Evolutionary conservation across 192 early-diverging fungal genomes (phyloP), one percentile per base, ranked within the genome.

Genomic region (Linnemannia schmuckeri): DNA sequence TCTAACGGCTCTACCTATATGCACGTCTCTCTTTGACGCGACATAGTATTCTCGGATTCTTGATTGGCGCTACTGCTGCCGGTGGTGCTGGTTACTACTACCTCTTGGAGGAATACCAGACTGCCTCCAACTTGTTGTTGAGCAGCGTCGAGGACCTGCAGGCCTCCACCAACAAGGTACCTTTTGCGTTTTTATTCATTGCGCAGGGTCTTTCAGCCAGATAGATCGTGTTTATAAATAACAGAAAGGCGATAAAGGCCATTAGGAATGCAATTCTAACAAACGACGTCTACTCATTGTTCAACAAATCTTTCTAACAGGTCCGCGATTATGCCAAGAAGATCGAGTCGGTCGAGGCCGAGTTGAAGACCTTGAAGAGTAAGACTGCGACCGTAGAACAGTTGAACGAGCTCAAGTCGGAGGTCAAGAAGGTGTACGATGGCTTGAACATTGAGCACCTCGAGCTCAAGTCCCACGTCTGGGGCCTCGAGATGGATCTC

Each of bases 51-150:
- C 90, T 97, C 82, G 96, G 96, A 42, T 97, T 97, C 78, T 88
- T 96, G 52, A 79, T 96, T 6, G 96, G 96, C 35, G 92, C 94
- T n/a, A 93, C 95, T 40, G 83, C 90, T 54, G 92, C 96, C 42
- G 94, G 95, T 18, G 92, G 93, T 27, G 89, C 92, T 38, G 96
- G 96, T 40, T 98, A 97, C 86, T 93, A 95, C 70, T 96, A 95
- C 80, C 91, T 98, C 70, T 90, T 98, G 57, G 96, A 97, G 73
- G 96, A 98, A 85, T 97, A 98, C 88, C 93, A 96, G 69, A 89
- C 90, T 55, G 93, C 95, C 3, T 96, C 96, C 27, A 88, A 87
- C 44, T 76, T 93, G 22, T 87, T 97, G 33, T 89, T 97, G 79
- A 87, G 84, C 90, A 93, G 94, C 42, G 95, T 98, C 38, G 95